Evolutionary conservation across 1,139 yeast genomes (phyloP).

Genomic region (Debaryomyces singareniensis): DNA sequence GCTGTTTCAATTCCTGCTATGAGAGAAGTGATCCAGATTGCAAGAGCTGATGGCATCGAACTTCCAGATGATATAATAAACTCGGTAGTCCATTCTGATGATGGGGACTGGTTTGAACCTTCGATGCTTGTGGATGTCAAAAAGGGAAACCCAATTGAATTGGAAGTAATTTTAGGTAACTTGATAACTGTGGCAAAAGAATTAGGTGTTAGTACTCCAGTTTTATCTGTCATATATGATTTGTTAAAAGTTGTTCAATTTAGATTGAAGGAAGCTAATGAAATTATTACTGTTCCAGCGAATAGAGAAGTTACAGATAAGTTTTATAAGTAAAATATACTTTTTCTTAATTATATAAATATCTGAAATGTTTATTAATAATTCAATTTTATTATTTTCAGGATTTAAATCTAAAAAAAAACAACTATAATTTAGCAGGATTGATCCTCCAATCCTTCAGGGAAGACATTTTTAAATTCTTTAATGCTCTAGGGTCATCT

Average conservation of each 20-base stretch:
- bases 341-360: too few relatives aligned
- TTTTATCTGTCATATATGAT: slow-evolving; percentile 22
- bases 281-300: slow-evolving; percentile 4
- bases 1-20: slow-evolving; percentile 3
- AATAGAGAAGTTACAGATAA: slow-evolving; percentile 4
- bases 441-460: too few relatives aligned
- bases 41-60: slow-evolving; percentile 34
- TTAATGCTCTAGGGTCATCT: too few relatives aligned
- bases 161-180: slow-evolving; percentile 57
- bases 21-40: slow-evolving; percentile 45
- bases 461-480: too few relatives aligned
- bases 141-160: slow-evolving; percentile 56
- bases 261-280: slow-evolving; percentile 16
- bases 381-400: too few relatives aligned
- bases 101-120: slow-evolving; percentile 50
- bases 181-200: slow-evolving; percentile 47
- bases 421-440: too few relatives aligned
- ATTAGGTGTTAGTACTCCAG: slow-evolving; percentile 24
- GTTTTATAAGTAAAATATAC: too few relatives aligned
- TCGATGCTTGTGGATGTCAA: slow-evolving; percentile 63
- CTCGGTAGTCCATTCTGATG: slow-evolving; percentile 44
- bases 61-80: slow-evolving; percentile 23
- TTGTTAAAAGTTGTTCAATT: slow-evolving; percentile 26
- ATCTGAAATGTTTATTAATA: too few relatives aligned
- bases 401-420: too few relatives aligned